Evolutionary conservation across 768 basidiomycete species (phyloP), one percentile per base, ranked within the genome.

Genomic region (Boletus subcaerulescens): DNA sequence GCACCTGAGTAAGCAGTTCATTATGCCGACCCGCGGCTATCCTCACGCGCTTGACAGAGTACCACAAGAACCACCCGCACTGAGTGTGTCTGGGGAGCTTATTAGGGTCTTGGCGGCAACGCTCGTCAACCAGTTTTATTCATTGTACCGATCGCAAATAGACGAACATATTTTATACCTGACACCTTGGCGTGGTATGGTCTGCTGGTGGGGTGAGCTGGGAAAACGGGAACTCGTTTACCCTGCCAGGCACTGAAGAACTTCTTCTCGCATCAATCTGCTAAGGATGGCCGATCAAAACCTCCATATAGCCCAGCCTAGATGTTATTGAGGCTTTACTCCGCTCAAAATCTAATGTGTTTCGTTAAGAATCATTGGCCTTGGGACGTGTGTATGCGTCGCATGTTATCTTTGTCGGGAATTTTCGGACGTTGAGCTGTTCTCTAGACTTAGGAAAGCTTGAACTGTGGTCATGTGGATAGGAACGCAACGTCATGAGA

Each of bases 31-130:
- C 22, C 46, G 13, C 33, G 36, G 44, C 18, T 26, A 40, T 61
- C 41, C 71, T 76, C 55, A 74, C 55, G 42, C 13, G 44, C 36
- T 56, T 55, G 53, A 17, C 66, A 92, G 91, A 92, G 72, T 88
- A 91, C 75, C 89, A 91, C 83, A 92, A 93, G 82, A 91, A 93
- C 77, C 85, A 89, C 71, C 74, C 85, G n/a, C 91, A 93, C 74
- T 93, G 76, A 73, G 52, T 50, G 58, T 45, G 15, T 53, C 43
- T 24, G 42, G 35, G 50, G 31, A 56, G 47, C 35, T 31, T 43
- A 42, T 17, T 31, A 32, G 41, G 45, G 29, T 52, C 45, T 38
- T n/a, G n/a, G n/a, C 48, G 17, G 56, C 42, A 47, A 42, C 42
- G 24, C 36, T 45, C 47, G 13, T 53, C 48, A 47, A 38, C 54